phyloP scores from a whole-genome alignment of 371 early-diverging fungal genomes.

The Mortierella polycephala region DNA sequence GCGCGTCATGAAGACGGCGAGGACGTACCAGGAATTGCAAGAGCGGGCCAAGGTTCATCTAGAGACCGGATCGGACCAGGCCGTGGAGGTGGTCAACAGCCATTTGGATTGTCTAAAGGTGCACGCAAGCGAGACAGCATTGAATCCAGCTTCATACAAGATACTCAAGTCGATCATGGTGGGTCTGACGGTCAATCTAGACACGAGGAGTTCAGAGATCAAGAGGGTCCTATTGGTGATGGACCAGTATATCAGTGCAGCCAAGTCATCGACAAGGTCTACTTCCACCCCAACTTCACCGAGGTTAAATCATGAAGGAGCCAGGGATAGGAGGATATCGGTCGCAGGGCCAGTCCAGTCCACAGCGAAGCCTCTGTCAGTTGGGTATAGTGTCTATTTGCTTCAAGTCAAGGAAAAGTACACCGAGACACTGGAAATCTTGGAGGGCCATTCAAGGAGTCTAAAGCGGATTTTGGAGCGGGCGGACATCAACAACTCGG shows the following conservation, averaged over 20 bases:
- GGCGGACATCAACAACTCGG: constrained; percentile 25
- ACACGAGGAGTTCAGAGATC: constrained; percentile 50
- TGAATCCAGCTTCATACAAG: constrained; percentile 27
- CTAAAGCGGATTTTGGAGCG: constrained; percentile 40
- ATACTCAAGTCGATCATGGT: constrained; percentile 44
- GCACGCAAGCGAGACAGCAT: constrained; percentile 25
- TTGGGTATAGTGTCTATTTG: constrained; percentile 28
- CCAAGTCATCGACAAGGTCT: background rate
- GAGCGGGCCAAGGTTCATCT: constrained; percentile 44
- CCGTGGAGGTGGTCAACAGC: constrained; percentile 28
- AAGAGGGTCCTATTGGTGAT: constrained; percentile 36
- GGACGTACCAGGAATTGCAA: constrained; percentile 45
- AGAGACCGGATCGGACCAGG: constrained; percentile 48
- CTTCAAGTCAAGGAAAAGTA: constrained; percentile 36
- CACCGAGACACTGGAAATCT: constrained; percentile 24
- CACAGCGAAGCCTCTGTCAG: constrained; percentile 18
- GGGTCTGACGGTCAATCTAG: constrained; percentile 43
- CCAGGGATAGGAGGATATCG: constrained; percentile 21
- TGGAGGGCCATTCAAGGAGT: constrained; percentile 33
- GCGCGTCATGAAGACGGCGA: constrained; percentile 46
- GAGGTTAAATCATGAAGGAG: background rate
- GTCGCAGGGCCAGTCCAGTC: constrained; percentile 30
- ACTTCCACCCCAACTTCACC: constrained; percentile 12
- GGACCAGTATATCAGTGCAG: constrained; percentile 30
- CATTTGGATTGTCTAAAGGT: constrained; percentile 41